Evolutionary conservation across 176 grass and related monocot species (phyloP).

Genomic region (Rhynchospora tenuis): DNA sequence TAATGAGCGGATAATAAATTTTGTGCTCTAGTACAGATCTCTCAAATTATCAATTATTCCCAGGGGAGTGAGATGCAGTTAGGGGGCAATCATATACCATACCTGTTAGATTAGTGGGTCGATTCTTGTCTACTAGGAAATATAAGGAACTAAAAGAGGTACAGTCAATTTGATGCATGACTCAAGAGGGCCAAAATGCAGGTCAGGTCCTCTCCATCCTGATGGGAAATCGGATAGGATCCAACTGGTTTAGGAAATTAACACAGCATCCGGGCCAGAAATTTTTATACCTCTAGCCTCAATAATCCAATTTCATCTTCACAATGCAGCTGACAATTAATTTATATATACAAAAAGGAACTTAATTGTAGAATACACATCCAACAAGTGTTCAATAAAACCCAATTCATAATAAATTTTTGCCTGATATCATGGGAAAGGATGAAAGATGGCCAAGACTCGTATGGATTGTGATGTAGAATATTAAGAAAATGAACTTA

Average conservation of each 20-base stretch:
- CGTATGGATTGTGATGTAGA: background rate
- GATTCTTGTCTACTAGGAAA: background rate
- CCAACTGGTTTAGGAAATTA: background rate
- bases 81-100: background rate
- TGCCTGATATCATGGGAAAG: background rate
- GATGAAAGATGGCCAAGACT: background rate
- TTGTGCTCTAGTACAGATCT: background rate
- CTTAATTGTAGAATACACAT: background rate
- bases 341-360: background rate
- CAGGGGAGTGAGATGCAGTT: background rate
- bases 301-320: background rate
- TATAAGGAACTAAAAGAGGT: background rate
- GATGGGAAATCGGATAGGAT: background rate
- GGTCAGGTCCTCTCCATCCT: background rate
- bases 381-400: background rate
- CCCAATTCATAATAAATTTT: background rate
- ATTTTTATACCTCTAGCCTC: background rate
- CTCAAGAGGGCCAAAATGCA: background rate
- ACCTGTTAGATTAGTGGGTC: background rate
- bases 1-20: background rate
- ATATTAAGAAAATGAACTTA: constrained; percentile 28
- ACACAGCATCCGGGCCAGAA: background rate
- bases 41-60: background rate
- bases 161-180: background rate
- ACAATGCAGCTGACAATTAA: background rate